These are phyloP conservation scores for Loxodes magnus DNA, from an alignment of 73 alveolate genomes.

Conservation along the genomic window DNA sequence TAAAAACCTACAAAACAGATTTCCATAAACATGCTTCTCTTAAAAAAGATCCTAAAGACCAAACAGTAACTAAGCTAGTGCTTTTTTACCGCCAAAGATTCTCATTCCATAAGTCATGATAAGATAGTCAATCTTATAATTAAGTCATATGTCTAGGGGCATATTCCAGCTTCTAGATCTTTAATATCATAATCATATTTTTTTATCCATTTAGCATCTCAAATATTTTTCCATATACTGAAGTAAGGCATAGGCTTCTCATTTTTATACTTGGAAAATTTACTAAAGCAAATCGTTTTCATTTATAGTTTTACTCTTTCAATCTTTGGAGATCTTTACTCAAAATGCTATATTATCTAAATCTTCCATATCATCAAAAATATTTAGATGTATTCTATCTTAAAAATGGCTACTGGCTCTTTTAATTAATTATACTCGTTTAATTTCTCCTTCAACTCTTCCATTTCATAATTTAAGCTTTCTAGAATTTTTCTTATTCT, in stretches of 20 bases:
- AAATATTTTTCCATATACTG: slow-evolving; percentile 9
- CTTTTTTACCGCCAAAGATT: not conserved
- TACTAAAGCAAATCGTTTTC: not conserved
- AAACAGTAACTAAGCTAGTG: not conserved
- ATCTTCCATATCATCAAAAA: too few species aligned
- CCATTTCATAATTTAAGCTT: too few species aligned
- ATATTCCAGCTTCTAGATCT: slow-evolving; percentile 1
- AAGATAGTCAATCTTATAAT: slow-evolving; percentile 5
- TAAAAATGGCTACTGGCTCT: too few species aligned
- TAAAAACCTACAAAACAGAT: slow-evolving; percentile 10
- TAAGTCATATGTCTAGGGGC: slow-evolving; percentile 9
- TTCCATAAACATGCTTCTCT: slow-evolving; percentile 5
- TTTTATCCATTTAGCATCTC: not conserved
- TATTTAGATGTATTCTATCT: too few species aligned
- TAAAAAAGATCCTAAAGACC: slow-evolving; percentile 5
- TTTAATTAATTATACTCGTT: too few species aligned
- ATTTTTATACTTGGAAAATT: not conserved
- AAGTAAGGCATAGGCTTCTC: slow-evolving; percentile 13
- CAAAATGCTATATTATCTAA: too few species aligned
- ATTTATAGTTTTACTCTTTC: too few species aligned
- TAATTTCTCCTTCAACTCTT: too few species aligned
- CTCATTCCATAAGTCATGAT: slow-evolving; percentile 2
- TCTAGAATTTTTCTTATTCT: too few species aligned
- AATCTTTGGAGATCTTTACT: too few species aligned
- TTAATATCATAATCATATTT: not conserved